These are phyloP conservation scores for Hypoxylon fragiforme DNA, from an alignment of 495 filamentous ascomycete species.

Conservation along the genomic window DNA sequence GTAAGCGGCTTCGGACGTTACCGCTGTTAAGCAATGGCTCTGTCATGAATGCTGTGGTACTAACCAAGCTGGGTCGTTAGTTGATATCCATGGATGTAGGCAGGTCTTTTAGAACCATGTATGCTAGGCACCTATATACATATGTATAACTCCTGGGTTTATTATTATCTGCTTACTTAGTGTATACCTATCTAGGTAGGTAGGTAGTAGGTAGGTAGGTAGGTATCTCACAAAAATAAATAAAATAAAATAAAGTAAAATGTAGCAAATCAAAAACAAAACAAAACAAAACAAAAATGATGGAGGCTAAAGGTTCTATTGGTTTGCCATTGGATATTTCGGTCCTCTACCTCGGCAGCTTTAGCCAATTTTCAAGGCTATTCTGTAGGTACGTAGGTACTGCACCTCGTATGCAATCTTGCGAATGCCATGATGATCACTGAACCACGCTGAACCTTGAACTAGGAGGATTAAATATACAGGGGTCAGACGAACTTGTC, in stretches of 20 bases:
- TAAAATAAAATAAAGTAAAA: too few relatives aligned
- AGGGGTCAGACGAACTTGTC: conserved; percentile 17
- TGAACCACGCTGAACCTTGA: too few relatives aligned
- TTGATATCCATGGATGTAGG: too few relatives aligned
- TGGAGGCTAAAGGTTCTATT: not conserved
- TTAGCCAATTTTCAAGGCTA: not conserved
- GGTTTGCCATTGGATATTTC: not conserved
- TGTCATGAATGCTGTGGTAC: not conserved
- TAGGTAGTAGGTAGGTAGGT: too few relatives aligned
- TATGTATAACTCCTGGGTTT: too few relatives aligned
- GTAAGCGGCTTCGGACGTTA: conserved; percentile 33
- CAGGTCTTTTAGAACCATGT: too few relatives aligned
- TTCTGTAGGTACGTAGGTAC: too few relatives aligned
- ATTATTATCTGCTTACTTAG: not conserved
- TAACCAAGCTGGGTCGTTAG: not conserved
- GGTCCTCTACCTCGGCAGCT: too few relatives aligned
- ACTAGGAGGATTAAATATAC: too few relatives aligned
- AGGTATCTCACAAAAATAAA: too few relatives aligned
- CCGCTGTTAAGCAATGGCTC: conserved; percentile 9
- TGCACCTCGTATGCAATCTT: conserved; percentile 16
- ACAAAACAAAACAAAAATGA: too few relatives aligned
- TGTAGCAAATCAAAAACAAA: conserved; percentile 30
- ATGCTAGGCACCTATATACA: too few relatives aligned
- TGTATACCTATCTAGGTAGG: conserved; percentile 5
- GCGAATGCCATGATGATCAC: conserved; percentile 6